These are phyloP conservation scores for Candida neerlandica DNA, from an alignment of 1,139 yeast species.

Conservation along the genomic window DNA sequence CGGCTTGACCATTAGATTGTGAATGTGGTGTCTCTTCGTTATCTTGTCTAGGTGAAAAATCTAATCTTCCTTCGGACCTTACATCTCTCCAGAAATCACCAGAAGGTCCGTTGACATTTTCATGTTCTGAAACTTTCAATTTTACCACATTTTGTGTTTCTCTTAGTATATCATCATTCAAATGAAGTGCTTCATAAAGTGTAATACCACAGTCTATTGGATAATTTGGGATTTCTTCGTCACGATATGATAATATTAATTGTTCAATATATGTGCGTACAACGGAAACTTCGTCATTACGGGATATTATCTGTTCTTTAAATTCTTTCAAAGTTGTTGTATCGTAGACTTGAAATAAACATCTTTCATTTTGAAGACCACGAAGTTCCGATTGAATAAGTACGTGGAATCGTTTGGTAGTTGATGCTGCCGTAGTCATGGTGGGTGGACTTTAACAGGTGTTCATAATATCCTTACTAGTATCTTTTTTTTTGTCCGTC, in stretches of 20 bases:
- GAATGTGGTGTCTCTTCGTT: slow-evolving; percentile 9
- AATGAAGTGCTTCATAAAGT: slow-evolving; percentile 18
- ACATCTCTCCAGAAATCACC: slow-evolving; percentile 33
- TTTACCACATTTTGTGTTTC: slow-evolving; percentile 15
- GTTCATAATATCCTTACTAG: not conserved
- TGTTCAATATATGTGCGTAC: slow-evolving; percentile 35
- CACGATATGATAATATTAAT: slow-evolving; percentile 21
- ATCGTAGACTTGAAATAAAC: slow-evolving; percentile 28
- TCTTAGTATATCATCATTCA: slow-evolving; percentile 16
- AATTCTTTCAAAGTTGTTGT: slow-evolving; percentile 26
- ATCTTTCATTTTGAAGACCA: slow-evolving; percentile 23
- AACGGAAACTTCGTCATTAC: slow-evolving; percentile 27
- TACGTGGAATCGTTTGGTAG: slow-evolving; percentile 11
- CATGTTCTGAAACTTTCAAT: slow-evolving; percentile 17
- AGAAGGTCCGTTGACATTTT: slow-evolving; percentile 21
- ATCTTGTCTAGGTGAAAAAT: slow-evolving; percentile 23
- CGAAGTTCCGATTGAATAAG: slow-evolving; percentile 21
- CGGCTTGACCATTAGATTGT: not conserved
- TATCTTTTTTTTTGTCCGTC: not conserved
- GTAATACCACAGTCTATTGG: slow-evolving; percentile 12
- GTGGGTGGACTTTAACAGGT: not conserved
- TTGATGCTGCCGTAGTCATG: not conserved
- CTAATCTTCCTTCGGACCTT: slow-evolving; percentile 25
- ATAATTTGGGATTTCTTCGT: slow-evolving; percentile 14
- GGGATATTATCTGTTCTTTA: slow-evolving; percentile 24